Base-by-base conservation (phyloP, 2,329 filamentous ascomycete species). In the Talaromyces rugulosus region DNA sequence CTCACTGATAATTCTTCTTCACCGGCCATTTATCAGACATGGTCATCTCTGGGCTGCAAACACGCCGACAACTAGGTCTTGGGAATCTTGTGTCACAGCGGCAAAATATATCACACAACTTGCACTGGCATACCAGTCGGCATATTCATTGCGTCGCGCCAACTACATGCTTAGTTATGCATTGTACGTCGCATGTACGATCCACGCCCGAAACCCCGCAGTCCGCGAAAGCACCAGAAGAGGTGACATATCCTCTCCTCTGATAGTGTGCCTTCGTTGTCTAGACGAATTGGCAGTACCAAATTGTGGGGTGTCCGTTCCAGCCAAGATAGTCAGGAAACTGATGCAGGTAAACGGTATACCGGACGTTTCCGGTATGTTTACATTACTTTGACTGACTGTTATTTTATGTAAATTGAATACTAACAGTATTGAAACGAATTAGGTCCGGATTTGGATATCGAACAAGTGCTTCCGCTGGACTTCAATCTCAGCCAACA, bases 161-260 rank as follows among this genome's bases (percentile, higher is more conserved):
- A 76, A 76, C 1, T 80, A 79, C 66, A 62, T 80, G 4, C 69
- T 79, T 4, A 76, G 74, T 27, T 80, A 80, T 57, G 75, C 77
- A 9, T 69, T 78, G 2, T 80, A 80, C 66, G 75, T 78, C 14
- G 72, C 76, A 3, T 77, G 74, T 62, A 77, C 76, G 0, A 78
- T 78, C 54, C 76, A 78, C 57, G 75, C 76, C 5, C 70, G 75
- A 31, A 78, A 77, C 63, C 70, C 70, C n/a, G 72, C 70, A 9
- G 65, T 69, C 2, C 65, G 64, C 12, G 66, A 71, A 23, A 56
- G 65, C 31, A 60, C 62, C 55, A 60, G 66, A 53, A 53, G 62
- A 34, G 60, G 65, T 6, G 69, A 74, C 40, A 66, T 72, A 60
- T 63, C 68, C 14, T 64, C 64, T 3, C 59, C 68, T 16, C 61